Conservation (phyloP, 441 rosid genomes). For the Breynia disticha region DNA sequence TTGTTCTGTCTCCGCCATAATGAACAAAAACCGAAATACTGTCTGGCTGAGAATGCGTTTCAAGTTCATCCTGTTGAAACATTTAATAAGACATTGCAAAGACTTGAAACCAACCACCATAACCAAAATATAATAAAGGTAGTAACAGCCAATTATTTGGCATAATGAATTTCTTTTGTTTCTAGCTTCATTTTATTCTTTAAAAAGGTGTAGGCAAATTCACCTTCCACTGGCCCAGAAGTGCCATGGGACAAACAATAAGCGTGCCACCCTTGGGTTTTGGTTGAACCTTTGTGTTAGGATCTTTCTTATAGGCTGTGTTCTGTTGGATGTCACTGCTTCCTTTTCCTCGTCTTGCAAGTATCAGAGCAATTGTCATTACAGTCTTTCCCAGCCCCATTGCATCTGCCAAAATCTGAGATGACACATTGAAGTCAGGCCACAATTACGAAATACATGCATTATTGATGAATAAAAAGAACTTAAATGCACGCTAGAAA, state of each 20-base stretch:
- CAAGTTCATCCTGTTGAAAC: constrained; percentile 53
- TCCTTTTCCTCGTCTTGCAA: constrained; percentile 43
- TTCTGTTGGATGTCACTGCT: constrained; percentile 19
- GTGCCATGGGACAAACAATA: constrained; percentile 69
- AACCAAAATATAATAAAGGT: no score
- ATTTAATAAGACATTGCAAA: neutral
- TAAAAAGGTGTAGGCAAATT: no score
- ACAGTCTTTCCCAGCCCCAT: constrained; percentile 82
- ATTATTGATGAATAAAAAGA: neutral
- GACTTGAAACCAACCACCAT: neutral
- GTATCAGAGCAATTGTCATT: constrained; percentile 65
- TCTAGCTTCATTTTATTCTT: neutral
- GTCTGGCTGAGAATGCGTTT: constrained; percentile 46
- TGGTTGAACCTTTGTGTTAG: constrained; percentile 6
- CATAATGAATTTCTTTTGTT: neutral
- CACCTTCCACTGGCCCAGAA: constrained; percentile 71
- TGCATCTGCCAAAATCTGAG: constrained; percentile 67
- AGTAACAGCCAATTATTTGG: neutral
- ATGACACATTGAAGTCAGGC: constrained; percentile 5
- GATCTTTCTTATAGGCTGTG: constrained; percentile 17
- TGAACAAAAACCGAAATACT: constrained; percentile 45
- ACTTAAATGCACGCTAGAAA: neutral
- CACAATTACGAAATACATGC: neutral
- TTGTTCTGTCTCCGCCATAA: constrained; percentile 56
- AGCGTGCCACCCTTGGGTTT: constrained; percentile 62